Evolutionary conservation across 2,329 filamentous ascomycete species (phyloP).

Genomic region (Epichloe elymi): DNA sequence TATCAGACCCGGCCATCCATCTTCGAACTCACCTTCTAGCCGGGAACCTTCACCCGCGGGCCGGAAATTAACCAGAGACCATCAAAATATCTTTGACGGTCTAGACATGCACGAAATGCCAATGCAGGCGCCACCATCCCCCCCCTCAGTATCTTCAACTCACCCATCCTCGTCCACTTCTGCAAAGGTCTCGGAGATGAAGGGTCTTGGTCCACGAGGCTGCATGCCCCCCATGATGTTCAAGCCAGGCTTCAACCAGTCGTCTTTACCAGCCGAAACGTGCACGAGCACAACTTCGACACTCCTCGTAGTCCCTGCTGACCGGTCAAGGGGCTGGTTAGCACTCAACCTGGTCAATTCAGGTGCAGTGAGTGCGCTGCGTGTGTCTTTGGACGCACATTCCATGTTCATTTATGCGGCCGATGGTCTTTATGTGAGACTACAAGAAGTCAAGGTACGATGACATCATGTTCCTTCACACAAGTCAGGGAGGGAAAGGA

Average conservation of each 20-base stretch:
- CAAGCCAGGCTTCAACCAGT: conserved; percentile 2
- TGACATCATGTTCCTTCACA: too few relatives aligned
- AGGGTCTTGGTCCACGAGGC: background rate
- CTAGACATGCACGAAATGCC: background rate
- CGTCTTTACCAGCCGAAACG: conserved; percentile 1
- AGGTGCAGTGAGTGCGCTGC: conserved; percentile 3
- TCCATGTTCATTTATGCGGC: conserved; percentile 4
- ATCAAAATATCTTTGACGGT: background rate
- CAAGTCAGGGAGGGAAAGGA: too few relatives aligned
- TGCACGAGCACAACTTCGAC: conserved; percentile 2
- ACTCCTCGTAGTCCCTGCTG: background rate
- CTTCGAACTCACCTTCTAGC: too few relatives aligned
- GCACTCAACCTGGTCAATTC: conserved; percentile 5
- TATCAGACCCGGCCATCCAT: background rate
- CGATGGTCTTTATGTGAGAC: conserved; percentile 1
- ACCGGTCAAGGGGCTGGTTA: conserved; percentile 1
- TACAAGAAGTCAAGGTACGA: conserved; percentile 1
- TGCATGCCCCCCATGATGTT: conserved; percentile 3
- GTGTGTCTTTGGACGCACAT: conserved; percentile 3
- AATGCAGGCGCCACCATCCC: background rate
- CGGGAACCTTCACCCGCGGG: too few relatives aligned
- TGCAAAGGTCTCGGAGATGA: background rate
- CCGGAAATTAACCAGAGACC: background rate
- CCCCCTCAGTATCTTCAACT: background rate
- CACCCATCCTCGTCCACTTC: background rate